A percentile compares a stretch with the other conserved stretches of the same genome.
Evolutionary conservation across 1,284 basidiomycete species (phyloP).

Genomic region (Anthracocystis setariae): DNA sequence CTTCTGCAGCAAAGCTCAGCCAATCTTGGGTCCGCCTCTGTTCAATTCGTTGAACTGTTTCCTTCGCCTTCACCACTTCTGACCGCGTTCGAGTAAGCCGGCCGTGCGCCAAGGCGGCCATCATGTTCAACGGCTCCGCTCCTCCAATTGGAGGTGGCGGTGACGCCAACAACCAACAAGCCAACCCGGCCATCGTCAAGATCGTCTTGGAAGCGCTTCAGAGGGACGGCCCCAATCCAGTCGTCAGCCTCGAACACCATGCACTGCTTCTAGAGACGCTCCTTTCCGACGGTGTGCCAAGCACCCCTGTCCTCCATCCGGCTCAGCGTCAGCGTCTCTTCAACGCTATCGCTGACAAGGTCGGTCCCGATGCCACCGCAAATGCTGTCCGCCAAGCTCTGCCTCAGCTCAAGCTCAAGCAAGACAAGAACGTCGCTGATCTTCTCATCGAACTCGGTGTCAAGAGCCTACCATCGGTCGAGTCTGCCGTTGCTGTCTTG

Average conservation of each 20-base stretch:
- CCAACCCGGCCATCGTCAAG: conserved; percentile 64
- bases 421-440: conserved; percentile 49
- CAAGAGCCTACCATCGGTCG: conserved; percentile 40
- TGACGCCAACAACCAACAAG: conserved; percentile 43
- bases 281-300: conserved; percentile 52
- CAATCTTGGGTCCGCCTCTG: not conserved
- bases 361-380: conserved; percentile 60
- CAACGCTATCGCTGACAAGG: conserved; percentile 58
- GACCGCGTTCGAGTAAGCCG: conserved; percentile 31
- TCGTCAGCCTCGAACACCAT: conserved; percentile 80
- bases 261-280: conserved; percentile 75
- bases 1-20: not conserved
- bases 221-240: conserved; percentile 75
- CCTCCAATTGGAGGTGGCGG: conserved; percentile 38
- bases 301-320: conserved; percentile 49
- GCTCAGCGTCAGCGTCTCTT: conserved; percentile 59
- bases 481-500: conserved; percentile 55
- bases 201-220: conserved; percentile 76
- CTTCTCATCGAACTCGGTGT: conserved; percentile 58
- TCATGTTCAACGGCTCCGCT: conserved; percentile 51
- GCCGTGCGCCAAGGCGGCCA: conserved; percentile 47
- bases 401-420: conserved; percentile 55
- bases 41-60: conserved; percentile 1
- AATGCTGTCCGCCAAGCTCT: conserved; percentile 62
- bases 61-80: conserved; percentile 70